These are phyloP conservation scores for Apiospora pterosperma DNA, from an alignment of 2,329 filamentous ascomycete species.

Conservation along the genomic window DNA sequence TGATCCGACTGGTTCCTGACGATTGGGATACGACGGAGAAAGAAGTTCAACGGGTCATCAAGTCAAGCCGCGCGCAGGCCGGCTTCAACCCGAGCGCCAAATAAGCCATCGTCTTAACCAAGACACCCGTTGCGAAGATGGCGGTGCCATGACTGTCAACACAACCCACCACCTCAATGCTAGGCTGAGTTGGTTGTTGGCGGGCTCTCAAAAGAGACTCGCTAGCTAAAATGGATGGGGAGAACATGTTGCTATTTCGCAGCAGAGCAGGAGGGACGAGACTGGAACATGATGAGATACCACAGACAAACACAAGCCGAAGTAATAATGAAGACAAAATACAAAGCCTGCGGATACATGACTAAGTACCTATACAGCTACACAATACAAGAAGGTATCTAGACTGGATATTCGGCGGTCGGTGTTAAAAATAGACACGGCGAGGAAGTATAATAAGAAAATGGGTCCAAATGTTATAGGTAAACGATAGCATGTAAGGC, in stretches of 20 bases:
- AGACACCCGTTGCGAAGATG: neutral
- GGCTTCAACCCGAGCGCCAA: constrained; percentile 40
- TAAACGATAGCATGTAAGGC: neutral
- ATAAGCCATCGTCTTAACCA: constrained; percentile 5
- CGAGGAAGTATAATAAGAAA: neutral
- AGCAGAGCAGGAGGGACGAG: neutral
- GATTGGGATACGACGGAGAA: constrained; percentile 92
- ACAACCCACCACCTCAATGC: neutral
- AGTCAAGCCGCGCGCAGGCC: constrained; percentile 60
- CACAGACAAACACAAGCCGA: neutral
- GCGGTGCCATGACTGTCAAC: neutral
- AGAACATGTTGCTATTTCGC: neutral
- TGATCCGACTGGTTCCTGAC: constrained; percentile 75
- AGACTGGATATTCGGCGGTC: neutral
- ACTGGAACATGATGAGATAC: constrained; percentile 1
- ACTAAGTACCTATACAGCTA: neutral
- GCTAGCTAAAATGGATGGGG: neutral
- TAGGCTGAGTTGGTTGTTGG: neutral
- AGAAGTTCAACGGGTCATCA: constrained; percentile 77
- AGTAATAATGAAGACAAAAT: neutral
- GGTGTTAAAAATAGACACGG: neutral
- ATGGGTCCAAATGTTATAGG: neutral
- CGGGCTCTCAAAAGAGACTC: neutral
- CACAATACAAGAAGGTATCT: neutral
- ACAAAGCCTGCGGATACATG: neutral